A percentile compares a stretch with the other conserved stretches of the same genome.
Conservation (phyloP, 2,329 filamentous ascomycete genomes). For the Trichophyton mentagrophytes region DNA sequence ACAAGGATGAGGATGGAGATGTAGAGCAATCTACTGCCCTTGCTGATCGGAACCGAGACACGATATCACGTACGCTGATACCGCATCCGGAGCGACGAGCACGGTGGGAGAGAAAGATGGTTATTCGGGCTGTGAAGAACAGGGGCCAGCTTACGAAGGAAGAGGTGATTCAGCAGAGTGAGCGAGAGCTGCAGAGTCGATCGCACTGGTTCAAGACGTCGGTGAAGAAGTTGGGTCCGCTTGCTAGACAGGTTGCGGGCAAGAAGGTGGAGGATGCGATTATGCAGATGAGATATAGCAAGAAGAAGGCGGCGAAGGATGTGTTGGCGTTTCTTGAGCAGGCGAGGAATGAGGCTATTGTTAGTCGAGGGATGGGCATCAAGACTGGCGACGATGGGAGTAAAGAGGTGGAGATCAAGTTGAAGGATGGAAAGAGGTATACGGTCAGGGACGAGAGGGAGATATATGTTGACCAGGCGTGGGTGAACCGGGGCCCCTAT, state of each 20-base stretch:
- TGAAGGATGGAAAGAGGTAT: slow-evolving; percentile 59
- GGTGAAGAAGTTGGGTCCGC: slow-evolving; percentile 77
- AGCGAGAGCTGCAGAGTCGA: slow-evolving; percentile 46
- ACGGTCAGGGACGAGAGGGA: slow-evolving; percentile 60
- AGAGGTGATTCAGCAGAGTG: slow-evolving; percentile 55
- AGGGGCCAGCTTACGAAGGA: slow-evolving; percentile 54
- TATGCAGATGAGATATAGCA: slow-evolving; percentile 85
- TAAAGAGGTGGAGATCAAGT: slow-evolving; percentile 3
- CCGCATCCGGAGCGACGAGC: slow-evolving; percentile 60
- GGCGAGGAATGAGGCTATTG: slow-evolving; percentile 69
- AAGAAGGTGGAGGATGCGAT: slow-evolving; percentile 93
- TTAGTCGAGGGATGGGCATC: slow-evolving; percentile 73
- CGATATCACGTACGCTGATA: slow-evolving; percentile 54
- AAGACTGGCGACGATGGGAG: slow-evolving; percentile 17
- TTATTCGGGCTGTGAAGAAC: slow-evolving; percentile 60
- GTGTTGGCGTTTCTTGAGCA: slow-evolving; percentile 66
- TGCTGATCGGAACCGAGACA: slow-evolving; percentile 34
- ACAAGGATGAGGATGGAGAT: slow-evolving; percentile 7
- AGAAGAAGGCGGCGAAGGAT: slow-evolving; percentile 81
- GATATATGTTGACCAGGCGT: slow-evolving; percentile 84
- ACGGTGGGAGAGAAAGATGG: slow-evolving; percentile 71
- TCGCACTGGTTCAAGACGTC: slow-evolving; percentile 69
- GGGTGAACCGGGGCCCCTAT: slow-evolving; percentile 68
- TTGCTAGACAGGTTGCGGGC: slow-evolving; percentile 78
- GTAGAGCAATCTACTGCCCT: slow-evolving; percentile 15